These are phyloP conservation scores for Ministeria vibrans DNA, from an alignment of 78 protist genomes.

Conservation along the genomic window DNA sequence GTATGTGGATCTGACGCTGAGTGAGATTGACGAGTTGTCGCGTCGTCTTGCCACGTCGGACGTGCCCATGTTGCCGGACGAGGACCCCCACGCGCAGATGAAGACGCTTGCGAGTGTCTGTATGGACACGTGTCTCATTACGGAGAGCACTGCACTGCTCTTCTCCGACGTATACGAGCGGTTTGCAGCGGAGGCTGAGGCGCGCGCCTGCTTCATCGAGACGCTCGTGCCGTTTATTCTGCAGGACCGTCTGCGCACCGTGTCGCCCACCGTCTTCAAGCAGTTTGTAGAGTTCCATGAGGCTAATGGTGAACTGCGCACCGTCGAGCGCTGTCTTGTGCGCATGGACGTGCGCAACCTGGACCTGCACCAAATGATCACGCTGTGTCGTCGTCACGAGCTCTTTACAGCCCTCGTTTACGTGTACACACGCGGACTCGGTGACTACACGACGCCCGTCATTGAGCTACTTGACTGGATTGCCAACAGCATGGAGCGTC, in stretches of 20 bases:
- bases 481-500: background rate
- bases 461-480: constrained; percentile 35
- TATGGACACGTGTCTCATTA: constrained; percentile 34
- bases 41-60: too few species aligned
- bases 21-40: too few species aligned
- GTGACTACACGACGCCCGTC: constrained; percentile 55
- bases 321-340: constrained; percentile 50
- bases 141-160: constrained; percentile 30
- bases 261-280: constrained; percentile 51
- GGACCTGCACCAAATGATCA: constrained; percentile 47
- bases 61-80: too few species aligned
- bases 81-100: too few species aligned
- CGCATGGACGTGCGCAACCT: constrained; percentile 39
- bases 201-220: constrained; percentile 13
- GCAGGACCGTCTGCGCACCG: constrained; percentile 17
- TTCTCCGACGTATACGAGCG: constrained; percentile 41
- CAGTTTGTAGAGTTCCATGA: constrained; percentile 30
- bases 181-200: background rate
- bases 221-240: constrained; percentile 42
- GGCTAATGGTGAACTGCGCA: background rate
- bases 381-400: constrained; percentile 30
- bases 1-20: background rate
- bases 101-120: constrained; percentile 22
- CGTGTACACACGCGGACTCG: constrained; percentile 43
- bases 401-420: constrained; percentile 49